A percentile compares a stretch with the other conserved stretches of the same genome.
Evolutionary conservation across 2,329 filamentous ascomycete species (phyloP).

Genomic region (Neocatenulostroma microsporum): DNA sequence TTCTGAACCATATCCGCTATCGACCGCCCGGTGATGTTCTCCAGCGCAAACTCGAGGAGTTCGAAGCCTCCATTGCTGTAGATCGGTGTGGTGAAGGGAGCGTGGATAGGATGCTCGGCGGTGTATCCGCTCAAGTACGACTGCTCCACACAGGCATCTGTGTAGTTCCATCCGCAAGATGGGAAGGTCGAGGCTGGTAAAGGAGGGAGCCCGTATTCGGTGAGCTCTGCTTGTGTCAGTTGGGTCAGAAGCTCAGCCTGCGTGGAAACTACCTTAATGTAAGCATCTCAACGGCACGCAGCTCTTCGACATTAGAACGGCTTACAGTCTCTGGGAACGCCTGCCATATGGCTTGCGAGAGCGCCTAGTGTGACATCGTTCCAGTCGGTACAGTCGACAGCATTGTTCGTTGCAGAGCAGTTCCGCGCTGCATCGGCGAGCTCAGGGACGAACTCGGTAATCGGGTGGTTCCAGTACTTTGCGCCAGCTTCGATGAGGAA

Average conservation of each 20-base stretch:
- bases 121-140: conserved; percentile 1
- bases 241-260: conserved; percentile 1
- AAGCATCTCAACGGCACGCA: background rate
- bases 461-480: conserved; percentile 32
- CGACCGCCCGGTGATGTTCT: conserved; percentile 36
- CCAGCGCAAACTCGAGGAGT: conserved; percentile 40
- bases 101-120: conserved; percentile 31
- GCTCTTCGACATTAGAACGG: background rate
- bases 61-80: conserved; percentile 45
- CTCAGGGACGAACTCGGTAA: conserved; percentile 41
- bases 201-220: conserved; percentile 1
- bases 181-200: conserved; percentile 4
- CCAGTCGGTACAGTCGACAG: conserved; percentile 35
- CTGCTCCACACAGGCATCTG: conserved; percentile 1
- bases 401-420: conserved; percentile 15
- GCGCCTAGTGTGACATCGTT: conserved; percentile 40
- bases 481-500: conserved; percentile 34
- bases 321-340: conserved; percentile 24
- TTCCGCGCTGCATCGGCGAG: conserved; percentile 23
- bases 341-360: conserved; percentile 42
- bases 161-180: conserved; percentile 1
- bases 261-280: background rate
- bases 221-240: background rate
- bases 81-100: conserved; percentile 37
- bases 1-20: conserved; percentile 34